Evolutionary conservation across 106 monocot species (phyloP).

Genomic region (Dendrobium nobile): DNA sequence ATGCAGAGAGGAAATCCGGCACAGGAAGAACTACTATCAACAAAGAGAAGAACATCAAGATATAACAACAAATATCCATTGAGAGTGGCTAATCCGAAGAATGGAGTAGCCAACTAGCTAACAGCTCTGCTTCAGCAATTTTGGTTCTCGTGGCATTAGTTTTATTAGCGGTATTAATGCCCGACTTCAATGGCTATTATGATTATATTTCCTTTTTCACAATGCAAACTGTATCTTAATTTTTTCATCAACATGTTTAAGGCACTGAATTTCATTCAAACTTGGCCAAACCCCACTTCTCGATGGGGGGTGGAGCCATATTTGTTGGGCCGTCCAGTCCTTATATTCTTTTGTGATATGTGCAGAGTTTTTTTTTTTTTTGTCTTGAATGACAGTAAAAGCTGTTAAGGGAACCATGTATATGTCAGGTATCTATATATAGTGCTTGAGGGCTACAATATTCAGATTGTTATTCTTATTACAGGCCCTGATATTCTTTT

Average conservation of each 20-base stretch:
- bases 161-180: neutral
- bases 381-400: too few relatives aligned
- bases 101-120: neutral
- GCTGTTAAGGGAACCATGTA: too few relatives aligned
- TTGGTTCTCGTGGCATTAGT: neutral
- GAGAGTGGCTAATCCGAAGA: neutral
- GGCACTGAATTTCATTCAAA: too few relatives aligned
- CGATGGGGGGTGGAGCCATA: too few relatives aligned
- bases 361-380: too few relatives aligned
- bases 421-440: too few relatives aligned
- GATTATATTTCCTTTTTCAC: neutral
- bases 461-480: neutral
- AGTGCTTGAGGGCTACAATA: too few relatives aligned
- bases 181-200: neutral
- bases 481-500: neutral
- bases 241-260: neutral
- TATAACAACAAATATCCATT: constrained; percentile 20
- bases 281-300: too few relatives aligned
- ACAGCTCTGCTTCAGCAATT: neutral
- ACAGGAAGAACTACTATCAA: constrained; percentile 16
- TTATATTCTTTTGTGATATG: too few relatives aligned
- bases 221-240: neutral
- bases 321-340: too few relatives aligned
- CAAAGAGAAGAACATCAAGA: constrained; percentile 18
- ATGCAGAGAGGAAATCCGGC: constrained; percentile 35